Conservation (phyloP, 1,284 basidiomycete genomes). For the Farysia itapuensis region DNA sequence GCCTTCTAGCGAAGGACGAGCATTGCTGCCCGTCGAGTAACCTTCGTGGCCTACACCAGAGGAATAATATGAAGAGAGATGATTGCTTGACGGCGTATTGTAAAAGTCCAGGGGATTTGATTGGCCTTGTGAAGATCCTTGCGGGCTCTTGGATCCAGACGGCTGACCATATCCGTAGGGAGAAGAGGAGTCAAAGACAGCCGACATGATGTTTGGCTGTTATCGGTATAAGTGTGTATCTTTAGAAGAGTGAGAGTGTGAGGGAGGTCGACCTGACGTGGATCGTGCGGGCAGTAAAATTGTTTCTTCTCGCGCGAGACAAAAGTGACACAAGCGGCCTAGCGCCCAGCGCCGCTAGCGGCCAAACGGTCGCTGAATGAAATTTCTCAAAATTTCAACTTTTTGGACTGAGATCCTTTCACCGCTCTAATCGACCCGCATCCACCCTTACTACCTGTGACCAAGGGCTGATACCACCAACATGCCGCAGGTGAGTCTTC, state of each 20-base stretch:
- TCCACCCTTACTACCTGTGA: neutral
- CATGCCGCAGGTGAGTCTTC: constrained; percentile 35
- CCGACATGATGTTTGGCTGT: constrained; percentile 39
- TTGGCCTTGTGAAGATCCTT: constrained; percentile 13
- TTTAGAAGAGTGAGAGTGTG: too few species aligned
- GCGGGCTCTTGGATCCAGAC: constrained; percentile 15
- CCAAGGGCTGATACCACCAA: constrained; percentile 4
- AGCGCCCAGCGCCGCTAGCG: too few species aligned
- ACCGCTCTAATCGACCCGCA: neutral
- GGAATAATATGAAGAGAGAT: constrained; percentile 31
- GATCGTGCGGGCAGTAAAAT: too few species aligned
- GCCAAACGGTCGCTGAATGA: too few species aligned
- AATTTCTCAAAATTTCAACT: constrained; percentile 4
- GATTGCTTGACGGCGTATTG: constrained; percentile 18
- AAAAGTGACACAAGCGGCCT: too few species aligned
- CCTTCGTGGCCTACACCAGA: constrained; percentile 19
- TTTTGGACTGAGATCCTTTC: too few species aligned
- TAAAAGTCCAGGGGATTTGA: constrained; percentile 34
- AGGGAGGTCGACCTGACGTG: too few species aligned
- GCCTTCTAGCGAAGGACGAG: constrained; percentile 44
- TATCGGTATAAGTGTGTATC: too few species aligned
- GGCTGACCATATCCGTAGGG: constrained; percentile 36
- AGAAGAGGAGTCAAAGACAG: constrained; percentile 40
- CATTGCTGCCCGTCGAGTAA: constrained; percentile 27
- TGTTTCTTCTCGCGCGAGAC: too few species aligned